These are phyloP conservation scores for Verruconis gallopava DNA, from an alignment of 2,329 filamentous ascomycete genomes.

Conservation along the genomic window DNA sequence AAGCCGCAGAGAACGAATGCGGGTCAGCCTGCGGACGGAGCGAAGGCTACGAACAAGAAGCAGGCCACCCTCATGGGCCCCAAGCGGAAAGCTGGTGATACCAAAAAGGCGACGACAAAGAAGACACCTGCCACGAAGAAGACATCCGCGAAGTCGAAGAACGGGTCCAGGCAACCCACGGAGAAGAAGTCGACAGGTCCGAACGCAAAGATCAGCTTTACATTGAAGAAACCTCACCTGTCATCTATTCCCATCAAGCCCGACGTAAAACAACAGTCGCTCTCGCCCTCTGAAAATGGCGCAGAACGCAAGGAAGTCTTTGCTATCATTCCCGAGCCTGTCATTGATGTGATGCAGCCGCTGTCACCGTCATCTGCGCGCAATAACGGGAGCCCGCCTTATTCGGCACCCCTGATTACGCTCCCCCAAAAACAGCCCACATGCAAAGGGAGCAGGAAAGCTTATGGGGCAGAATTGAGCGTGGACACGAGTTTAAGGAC, in stretches of 20 bases:
- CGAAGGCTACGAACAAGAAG: constrained; percentile 4
- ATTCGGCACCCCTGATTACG: neutral
- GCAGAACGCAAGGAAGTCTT: neutral
- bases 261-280: neutral
- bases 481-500: neutral
- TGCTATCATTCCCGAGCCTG: neutral
- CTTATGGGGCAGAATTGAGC: neutral
- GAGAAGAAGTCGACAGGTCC: too few relatives aligned
- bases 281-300: neutral
- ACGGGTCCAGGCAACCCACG: neutral
- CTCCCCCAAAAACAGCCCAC: constrained; percentile 1
- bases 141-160: neutral
- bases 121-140: constrained; percentile 2
- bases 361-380: constrained; percentile 3
- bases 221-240: neutral
- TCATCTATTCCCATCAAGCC: neutral
- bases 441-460: neutral
- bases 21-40: neutral
- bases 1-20: neutral
- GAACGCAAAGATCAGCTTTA: neutral
- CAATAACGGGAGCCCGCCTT: constrained; percentile 4
- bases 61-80: neutral
- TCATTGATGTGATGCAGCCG: neutral
- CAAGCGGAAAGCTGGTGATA: neutral
- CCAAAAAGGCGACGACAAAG: neutral